A percentile compares a stretch with the other conserved stretches of the same genome.
These are phyloP conservation scores for Pyrenophora teres DNA, from an alignment of 2,329 filamentous ascomycete genomes.

Conservation along the genomic window DNA sequence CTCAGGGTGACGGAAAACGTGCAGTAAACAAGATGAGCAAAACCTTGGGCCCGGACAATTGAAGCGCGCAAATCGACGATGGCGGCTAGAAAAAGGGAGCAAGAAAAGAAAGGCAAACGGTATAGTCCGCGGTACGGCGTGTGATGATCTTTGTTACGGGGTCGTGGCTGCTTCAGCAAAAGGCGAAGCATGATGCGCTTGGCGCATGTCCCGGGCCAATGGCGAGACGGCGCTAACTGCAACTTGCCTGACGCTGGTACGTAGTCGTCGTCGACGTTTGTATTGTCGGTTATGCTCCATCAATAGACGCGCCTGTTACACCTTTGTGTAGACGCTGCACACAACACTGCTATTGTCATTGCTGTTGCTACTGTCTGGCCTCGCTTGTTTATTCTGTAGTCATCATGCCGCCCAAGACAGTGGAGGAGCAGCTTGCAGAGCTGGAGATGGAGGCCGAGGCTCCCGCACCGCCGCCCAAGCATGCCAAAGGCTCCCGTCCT, in stretches of 20 bases:
- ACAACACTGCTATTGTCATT: neutral
- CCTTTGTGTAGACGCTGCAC: neutral
- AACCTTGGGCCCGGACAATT: conserved; percentile 21
- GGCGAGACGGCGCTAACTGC: conserved; percentile 26
- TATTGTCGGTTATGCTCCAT: conserved; percentile 1
- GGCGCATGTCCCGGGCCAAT: conserved; percentile 32
- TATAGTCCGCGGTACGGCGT: conserved; percentile 28
- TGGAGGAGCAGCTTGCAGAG: conserved; percentile 56
- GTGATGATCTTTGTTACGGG: conserved; percentile 46
- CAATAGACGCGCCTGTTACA: neutral
- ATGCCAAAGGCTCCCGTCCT: conserved; percentile 53
- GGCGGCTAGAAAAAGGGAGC: conserved; percentile 14
- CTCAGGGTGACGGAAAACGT: conserved; percentile 36
- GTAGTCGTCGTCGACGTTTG: conserved; percentile 11
- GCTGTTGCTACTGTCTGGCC: neutral
- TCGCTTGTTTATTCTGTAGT: neutral
- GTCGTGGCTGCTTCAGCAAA: conserved; percentile 42
- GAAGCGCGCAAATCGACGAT: conserved; percentile 18
- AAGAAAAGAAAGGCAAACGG: conserved; percentile 24
- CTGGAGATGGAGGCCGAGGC: conserved; percentile 44
- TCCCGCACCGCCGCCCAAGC: conserved; percentile 40
- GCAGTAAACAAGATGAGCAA: conserved; percentile 30
- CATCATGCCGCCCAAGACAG: conserved; percentile 47
- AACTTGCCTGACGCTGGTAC: conserved; percentile 23
- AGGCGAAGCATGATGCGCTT: conserved; percentile 30